These are phyloP conservation scores for Penicillium sp. DNA, from an alignment of 2,329 filamentous ascomycete species.

Conservation along the genomic window DNA sequence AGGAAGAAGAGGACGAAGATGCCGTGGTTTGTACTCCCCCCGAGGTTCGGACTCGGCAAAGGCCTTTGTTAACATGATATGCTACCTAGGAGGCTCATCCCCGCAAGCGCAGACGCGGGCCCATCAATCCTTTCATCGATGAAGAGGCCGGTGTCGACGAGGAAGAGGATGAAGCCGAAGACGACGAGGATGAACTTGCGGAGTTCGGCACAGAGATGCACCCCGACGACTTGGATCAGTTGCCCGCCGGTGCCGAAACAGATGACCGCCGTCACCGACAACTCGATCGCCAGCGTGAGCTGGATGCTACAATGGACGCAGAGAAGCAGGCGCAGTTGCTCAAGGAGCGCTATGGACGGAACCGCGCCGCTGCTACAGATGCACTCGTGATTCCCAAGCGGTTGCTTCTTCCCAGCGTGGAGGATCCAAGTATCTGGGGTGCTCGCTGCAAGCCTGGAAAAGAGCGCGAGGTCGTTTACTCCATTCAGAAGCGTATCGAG, in stretches of 20 bases:
- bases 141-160: conserved; percentile 97
- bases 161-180: conserved; percentile 80
- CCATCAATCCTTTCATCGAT: conserved; percentile 86
- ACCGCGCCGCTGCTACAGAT: conserved; percentile 62
- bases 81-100: conserved; percentile 55
- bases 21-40: conserved; percentile 45
- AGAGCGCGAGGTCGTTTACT: conserved; percentile 83
- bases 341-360: conserved; percentile 80
- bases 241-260: conserved; percentile 66
- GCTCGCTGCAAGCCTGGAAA: conserved; percentile 92
- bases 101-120: conserved; percentile 70
- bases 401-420: conserved; percentile 81
- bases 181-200: conserved; percentile 80
- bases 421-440: conserved; percentile 94
- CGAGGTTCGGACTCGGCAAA: neutral
- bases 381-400: conserved; percentile 76
- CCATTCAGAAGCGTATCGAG: conserved; percentile 81
- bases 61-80: conserved; percentile 3
- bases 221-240: conserved; percentile 78
- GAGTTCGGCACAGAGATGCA: conserved; percentile 87
- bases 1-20: conserved; percentile 49
- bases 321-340: conserved; percentile 87
- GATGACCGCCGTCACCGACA: conserved; percentile 92
- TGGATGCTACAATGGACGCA: conserved; percentile 81
- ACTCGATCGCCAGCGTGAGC: conserved; percentile 84